Evolutionary conservation across 176 grass and related monocot genomes (phyloP), one percentile per base, ranked within the genome.

Genomic region (Avena atlantica): DNA sequence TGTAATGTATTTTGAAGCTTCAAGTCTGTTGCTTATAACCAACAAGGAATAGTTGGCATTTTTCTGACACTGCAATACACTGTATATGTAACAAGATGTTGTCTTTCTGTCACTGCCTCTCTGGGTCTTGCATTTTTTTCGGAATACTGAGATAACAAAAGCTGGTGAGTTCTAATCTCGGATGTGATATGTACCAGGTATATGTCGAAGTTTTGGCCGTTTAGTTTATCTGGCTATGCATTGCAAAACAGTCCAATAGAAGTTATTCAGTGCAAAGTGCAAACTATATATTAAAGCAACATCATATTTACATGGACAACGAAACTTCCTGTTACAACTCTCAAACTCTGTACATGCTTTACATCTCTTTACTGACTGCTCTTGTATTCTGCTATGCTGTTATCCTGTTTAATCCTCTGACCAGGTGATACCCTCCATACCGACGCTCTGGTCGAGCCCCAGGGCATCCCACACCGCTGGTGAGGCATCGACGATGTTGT

Each of bases 401-500:
- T 13, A 14, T 27, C 5, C 1, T 68, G 15, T 4, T 81, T 24
- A 88, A 42, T 53, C 27, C 0, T 83, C 86, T 0, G 87, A 88
- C 81, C 87, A 88, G 27, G 87, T 88, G 63, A 88, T 62, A 53
- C 45, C 17, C 9, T 61, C 40, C 81, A 51, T 50, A 1, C 83
- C 57, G 60, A 20, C 62, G 14, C 81, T 55, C 20, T 65, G 68
- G 55, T 84, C 61, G 2, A 86, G 91, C 0, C 81, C 87, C 21
- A 92, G 68, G 24, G 62, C 87, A 0, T 87, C 4, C 90, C 92
- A 92, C 34, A 94, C 90, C 0, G 71, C 92, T 6, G 77, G 84
- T 1, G 84, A 89, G 0, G 80, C 92, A 6, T 84, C 84, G 1
- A 94, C 88, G 12, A 78, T 74, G 45, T 47, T 47, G 45, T 47